phyloP scores from a whole-genome alignment of 345 rosid species.

The Barbarea vulgaris region DNA sequence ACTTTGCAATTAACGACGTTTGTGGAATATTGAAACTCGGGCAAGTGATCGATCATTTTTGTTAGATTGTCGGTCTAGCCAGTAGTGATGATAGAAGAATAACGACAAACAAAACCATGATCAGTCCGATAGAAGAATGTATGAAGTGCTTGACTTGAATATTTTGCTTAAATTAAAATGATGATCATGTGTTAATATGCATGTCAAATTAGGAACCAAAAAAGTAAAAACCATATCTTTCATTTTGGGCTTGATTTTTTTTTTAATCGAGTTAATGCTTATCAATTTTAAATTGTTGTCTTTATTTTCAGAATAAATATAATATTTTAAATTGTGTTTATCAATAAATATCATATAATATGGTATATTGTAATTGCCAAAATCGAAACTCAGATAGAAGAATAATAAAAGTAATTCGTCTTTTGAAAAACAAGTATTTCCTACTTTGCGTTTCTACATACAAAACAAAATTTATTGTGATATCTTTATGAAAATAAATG shows the following conservation, averaged over 20 bases:
- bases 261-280: neutral
- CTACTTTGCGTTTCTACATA: neutral
- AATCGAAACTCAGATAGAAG: too few species aligned
- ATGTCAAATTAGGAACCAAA: slow-evolving; percentile 17
- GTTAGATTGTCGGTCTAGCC: neutral
- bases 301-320: neutral
- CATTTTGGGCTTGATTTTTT: neutral
- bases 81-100: neutral
- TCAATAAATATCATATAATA: too few species aligned
- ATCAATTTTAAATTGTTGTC: neutral
- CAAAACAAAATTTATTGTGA: too few species aligned
- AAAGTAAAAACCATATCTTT: neutral
- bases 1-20: neutral
- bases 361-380: too few species aligned
- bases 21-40: neutral
- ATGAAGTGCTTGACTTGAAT: neutral
- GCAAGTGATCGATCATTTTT: neutral
- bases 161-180: neutral
- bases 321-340: neutral
- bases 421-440: too few species aligned
- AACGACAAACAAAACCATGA: slow-evolving; percentile 4
- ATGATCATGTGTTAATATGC: neutral
- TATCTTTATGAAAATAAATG: too few species aligned
- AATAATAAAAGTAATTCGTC: neutral
- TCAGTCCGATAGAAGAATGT: neutral